Evolutionary conservation across 352 stramenopile species (phyloP), one percentile per base, ranked within the genome.

Genomic region (Globisporangium echinulatum): DNA sequence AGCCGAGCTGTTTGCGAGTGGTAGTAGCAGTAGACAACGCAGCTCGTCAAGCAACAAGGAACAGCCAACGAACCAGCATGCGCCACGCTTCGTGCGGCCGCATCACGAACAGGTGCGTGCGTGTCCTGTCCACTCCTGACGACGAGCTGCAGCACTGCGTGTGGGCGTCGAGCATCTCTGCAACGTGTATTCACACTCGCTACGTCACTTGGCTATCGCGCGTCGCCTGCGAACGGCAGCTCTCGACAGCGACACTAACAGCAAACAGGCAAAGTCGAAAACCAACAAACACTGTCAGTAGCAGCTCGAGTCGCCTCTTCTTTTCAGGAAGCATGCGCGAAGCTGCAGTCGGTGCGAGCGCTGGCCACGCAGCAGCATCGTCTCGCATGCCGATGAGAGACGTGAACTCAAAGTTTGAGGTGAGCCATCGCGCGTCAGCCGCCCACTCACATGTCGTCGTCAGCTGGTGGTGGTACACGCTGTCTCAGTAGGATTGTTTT

Each of bases 401-500:
- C 39, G 73, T 84, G 42, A 75, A 79, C 54, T 60, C 56, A 51
- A 85, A 85, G 49, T 85, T 79, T 39, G 66, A 78, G 70, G 75
- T 80, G 49, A 4, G 46, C 6, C 5, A 36, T 9, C 13, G 43
- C 15, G 7, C 13, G 50, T 15, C 11, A 51, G 48, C 19, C 36
- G 38, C 8, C 7, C 19, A 11, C 25, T 19, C 7, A 2, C 11
- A 7, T 7, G 33, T 3, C 14, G 11, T 14, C 50, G n/a, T 33
- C 25, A 33, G 25, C 25, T 33, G 25, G 25, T 33, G 25, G 2
- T 33, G 25, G 3, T 33, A 33, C 25, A 33, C 25, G 25, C 25
- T 15, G n/a, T 33, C 42, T 56, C 13, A 48, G 19, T 58, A 37
- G 56, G 7, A 42, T 56, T 38, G 17, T 55, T 3, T 33, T 33